Conservation (phyloP, 2,329 filamentous ascomycete genomes). For the Sporothrix pallida region DNA sequence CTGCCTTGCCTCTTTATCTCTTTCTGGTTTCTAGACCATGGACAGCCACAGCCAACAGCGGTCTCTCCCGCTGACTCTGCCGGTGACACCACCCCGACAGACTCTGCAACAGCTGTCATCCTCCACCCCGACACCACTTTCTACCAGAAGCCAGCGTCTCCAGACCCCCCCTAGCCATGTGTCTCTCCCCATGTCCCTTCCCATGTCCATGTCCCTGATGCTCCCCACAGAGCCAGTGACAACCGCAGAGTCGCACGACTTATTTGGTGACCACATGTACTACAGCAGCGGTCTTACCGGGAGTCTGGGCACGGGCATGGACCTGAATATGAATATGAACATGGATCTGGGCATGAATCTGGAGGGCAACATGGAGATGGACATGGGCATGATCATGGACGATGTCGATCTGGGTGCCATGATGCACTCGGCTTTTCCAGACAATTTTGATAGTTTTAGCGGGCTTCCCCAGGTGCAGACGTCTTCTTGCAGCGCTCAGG, state of each 20-base stretch:
- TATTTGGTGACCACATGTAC: conserved; percentile 25
- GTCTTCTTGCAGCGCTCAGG: not conserved
- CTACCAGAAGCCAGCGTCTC: not conserved
- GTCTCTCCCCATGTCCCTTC: not conserved
- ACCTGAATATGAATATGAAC: not conserved
- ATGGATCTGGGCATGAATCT: not conserved
- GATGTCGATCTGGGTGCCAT: not conserved
- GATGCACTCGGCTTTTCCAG: conserved; percentile 8
- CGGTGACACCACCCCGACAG: conserved; percentile 4
- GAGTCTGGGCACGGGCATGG: not conserved
- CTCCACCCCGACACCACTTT: not conserved
- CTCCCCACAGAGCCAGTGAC: not conserved
- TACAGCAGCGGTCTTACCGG: not conserved
- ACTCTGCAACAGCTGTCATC: not conserved
- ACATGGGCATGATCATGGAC: not conserved
- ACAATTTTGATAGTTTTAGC: not conserved
- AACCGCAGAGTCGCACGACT: not conserved
- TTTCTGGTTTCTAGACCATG: not conserved
- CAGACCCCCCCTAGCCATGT: not conserved
- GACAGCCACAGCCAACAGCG: not conserved
- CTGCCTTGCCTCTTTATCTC: too few relatives aligned
- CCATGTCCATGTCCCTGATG: not conserved
- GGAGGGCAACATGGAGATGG: not conserved
- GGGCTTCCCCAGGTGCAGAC: not conserved
- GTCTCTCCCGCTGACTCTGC: not conserved